Percentiles rank a stretch among this genome's conserved stretches.
These are phyloP conservation scores for Albizia julibrissin DNA, from an alignment of 306 rosid genomes.

Conservation along the genomic window DNA sequence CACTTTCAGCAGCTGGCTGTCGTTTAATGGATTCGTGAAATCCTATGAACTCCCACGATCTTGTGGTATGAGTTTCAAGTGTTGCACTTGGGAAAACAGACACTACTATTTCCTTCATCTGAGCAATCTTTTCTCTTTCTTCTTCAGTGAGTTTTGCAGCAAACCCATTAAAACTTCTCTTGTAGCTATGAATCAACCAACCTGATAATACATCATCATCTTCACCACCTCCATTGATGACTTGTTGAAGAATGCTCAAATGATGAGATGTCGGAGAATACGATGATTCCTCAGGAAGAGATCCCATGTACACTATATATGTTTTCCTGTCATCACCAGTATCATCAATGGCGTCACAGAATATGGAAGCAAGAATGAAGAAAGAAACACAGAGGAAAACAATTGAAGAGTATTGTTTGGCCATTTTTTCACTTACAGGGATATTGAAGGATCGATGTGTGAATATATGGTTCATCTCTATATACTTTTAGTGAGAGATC, in stretches of 20 bases:
- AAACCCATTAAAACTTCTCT: conserved; percentile 31
- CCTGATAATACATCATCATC: background rate
- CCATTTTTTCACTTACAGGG: background rate
- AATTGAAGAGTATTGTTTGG: background rate
- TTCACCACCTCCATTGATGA: background rate
- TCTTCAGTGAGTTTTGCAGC: conserved; percentile 25
- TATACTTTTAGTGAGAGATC: no score
- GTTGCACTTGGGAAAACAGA: conserved; percentile 46
- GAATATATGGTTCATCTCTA: no score
- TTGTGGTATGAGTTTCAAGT: conserved; percentile 41
- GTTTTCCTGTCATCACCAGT: background rate
- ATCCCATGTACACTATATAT: conserved; percentile 17
- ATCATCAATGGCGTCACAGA: background rate
- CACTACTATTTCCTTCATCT: conserved; percentile 33
- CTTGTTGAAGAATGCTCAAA: conserved; percentile 26
- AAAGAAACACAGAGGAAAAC: background rate
- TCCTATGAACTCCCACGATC: conserved; percentile 57
- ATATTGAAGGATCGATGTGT: background rate
- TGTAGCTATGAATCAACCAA: background rate
- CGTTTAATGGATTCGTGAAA: background rate
- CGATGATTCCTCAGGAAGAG: conserved; percentile 6
- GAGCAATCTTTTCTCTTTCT: background rate
- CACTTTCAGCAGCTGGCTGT: conserved; percentile 30
- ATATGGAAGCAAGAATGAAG: background rate
- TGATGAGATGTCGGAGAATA: conserved; percentile 25